Percentiles rank a stretch among this genome's conserved stretches.
Evolutionary conservation across 2,329 filamentous ascomycete genomes (phyloP).

Genomic region (Penicillium sp.): DNA sequence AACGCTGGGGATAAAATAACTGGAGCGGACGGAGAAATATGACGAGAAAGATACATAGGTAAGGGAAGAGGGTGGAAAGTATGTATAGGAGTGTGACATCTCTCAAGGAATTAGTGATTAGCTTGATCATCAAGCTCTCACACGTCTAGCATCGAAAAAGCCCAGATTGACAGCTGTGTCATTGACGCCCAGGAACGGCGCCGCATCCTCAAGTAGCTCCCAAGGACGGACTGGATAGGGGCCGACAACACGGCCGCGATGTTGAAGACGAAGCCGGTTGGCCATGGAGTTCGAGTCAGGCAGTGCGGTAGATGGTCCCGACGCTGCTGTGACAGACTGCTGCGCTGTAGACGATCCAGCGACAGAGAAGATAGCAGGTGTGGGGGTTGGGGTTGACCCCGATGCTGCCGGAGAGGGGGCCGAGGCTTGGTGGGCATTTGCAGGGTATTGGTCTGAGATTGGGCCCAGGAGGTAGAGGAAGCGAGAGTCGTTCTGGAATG

Average conservation of each 20-base stretch:
- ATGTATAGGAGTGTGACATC: background rate
- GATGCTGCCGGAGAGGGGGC: slow-evolving; percentile 35
- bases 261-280: slow-evolving; percentile 40
- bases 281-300: slow-evolving; percentile 27
- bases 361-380: slow-evolving; percentile 25
- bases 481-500: slow-evolving; percentile 41
- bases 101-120: background rate
- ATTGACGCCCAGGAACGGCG: slow-evolving; percentile 46
- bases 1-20: background rate
- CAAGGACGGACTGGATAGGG: slow-evolving; percentile 42
- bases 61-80: background rate
- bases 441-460: slow-evolving; percentile 25
- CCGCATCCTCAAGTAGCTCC: slow-evolving; percentile 49
- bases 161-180: slow-evolving; percentile 47
- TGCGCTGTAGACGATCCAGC: slow-evolving; percentile 21
- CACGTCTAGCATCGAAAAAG: slow-evolving; percentile 44
- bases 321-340: slow-evolving; percentile 6
- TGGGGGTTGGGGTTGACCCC: slow-evolving; percentile 31
- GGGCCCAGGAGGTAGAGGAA: slow-evolving; percentile 47
- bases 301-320: slow-evolving; percentile 14
- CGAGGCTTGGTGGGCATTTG: slow-evolving; percentile 26
- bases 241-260: slow-evolving; percentile 37
- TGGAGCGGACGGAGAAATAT: background rate
- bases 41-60: background rate
- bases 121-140: slow-evolving; percentile 25